Percentiles rank a stretch among this genome's conserved stretches.
Evolutionary conservation across 2,329 filamentous ascomycete genomes (phyloP).

Genomic region (Rhinocladiella similis): DNA sequence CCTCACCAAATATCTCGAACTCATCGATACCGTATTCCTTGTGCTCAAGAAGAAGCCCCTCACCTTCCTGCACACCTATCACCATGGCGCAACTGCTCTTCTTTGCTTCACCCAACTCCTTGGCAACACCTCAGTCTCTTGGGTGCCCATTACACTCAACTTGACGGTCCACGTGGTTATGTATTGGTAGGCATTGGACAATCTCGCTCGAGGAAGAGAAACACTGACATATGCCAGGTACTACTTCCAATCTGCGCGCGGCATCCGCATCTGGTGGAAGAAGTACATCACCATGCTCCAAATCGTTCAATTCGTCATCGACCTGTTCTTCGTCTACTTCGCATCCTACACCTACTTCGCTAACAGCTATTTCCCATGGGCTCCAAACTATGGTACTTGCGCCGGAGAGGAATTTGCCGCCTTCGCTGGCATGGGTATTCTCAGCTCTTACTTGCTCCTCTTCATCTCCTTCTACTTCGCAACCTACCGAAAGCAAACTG

Average conservation of each 20-base stretch:
- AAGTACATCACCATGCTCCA: slow-evolving; percentile 98
- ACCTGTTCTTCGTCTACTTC: slow-evolving; percentile 97
- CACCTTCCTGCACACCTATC: slow-evolving; percentile 98
- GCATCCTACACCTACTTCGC: slow-evolving; percentile 99
- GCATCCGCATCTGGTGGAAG: slow-evolving; percentile 98
- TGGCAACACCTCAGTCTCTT: slow-evolving; percentile 88
- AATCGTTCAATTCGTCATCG: slow-evolving; percentile 95
- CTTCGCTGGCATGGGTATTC: slow-evolving; percentile 84
- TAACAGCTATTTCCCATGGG: slow-evolving; percentile 80
- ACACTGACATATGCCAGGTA: slow-evolving; percentile 77
- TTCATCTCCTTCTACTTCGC: slow-evolving; percentile 99
- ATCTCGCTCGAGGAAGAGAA: background rate
- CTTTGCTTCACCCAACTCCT: slow-evolving; percentile 98
- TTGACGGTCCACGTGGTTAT: slow-evolving; percentile 94
- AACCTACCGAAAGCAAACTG: slow-evolving; percentile 75
- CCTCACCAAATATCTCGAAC: slow-evolving; percentile 94
- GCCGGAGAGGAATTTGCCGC: slow-evolving; percentile 97
- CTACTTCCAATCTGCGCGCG: slow-evolving; percentile 98
- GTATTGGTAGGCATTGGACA: slow-evolving; percentile 76
- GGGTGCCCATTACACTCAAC: slow-evolving; percentile 92
- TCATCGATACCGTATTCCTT: slow-evolving; percentile 92
- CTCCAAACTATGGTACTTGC: slow-evolving; percentile 83
- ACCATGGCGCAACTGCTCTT: slow-evolving; percentile 93
- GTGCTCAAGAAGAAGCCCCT: slow-evolving; percentile 99
- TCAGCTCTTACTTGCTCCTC: slow-evolving; percentile 92